Evolutionary conservation across 139 green algal species (phyloP).

Genomic region (Penium margaritaceum): DNA sequence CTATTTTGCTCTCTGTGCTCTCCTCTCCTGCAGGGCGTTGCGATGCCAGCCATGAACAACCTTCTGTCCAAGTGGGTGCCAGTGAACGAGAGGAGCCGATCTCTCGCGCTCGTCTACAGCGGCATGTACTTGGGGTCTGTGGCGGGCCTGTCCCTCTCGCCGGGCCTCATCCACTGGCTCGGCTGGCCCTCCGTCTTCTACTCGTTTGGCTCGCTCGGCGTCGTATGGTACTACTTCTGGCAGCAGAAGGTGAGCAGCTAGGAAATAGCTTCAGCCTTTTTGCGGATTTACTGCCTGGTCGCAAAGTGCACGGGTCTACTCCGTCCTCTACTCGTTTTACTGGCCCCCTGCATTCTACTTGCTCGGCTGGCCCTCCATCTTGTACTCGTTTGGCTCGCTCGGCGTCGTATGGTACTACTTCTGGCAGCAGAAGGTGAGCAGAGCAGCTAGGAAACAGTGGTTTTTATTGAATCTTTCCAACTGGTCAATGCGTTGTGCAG

Average conservation of each 20-base stretch:
- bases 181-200: conserved; percentile 90
- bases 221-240: conserved; percentile 72
- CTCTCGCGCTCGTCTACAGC: conserved; percentile 84
- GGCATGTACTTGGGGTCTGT: conserved; percentile 87
- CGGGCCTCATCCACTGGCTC: conserved; percentile 47
- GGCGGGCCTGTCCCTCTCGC: conserved; percentile 38
- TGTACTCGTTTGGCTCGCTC: conserved; percentile 83
- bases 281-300: no score
- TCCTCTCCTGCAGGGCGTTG: conserved; percentile 64
- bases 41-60: conserved; percentile 97
- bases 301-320: no score
- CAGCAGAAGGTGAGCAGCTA: conserved; percentile 14
- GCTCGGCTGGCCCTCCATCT: conserved; percentile 82
- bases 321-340: no score
- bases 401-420: conserved; percentile 66
- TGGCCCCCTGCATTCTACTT: no score
- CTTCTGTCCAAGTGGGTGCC: conserved; percentile 89
- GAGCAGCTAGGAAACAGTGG: no score
- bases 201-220: conserved; percentile 77
- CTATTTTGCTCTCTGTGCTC: no score
- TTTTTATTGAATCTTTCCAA: no score
- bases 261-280: no score
- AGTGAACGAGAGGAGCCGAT: conserved; percentile 71
- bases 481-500: no score
- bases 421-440: conserved; percentile 55